Base-by-base conservation (phyloP, 305 asterid genomes). In the Withania somnifera region DNA sequence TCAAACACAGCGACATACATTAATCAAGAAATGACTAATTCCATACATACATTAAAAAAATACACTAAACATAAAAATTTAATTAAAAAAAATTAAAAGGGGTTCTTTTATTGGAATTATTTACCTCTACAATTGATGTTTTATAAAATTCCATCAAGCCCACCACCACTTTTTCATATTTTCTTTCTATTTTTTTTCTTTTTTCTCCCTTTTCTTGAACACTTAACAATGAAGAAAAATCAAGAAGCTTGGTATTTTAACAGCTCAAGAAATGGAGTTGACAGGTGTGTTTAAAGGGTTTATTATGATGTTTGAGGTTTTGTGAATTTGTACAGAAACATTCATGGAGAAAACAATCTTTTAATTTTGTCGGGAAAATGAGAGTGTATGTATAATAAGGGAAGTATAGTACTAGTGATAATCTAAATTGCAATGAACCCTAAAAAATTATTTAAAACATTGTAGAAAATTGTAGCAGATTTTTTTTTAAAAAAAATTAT, bases 141-240 rank as follows among this genome's bases (percentile, higher is more conserved):
- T 36, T 67, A 53, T 60, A 47, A 47, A 73, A 24, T 26, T 47
- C 22, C 79, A 47, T 73, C 40, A 67, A 83, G 85, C 86, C 83
- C 84, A 57, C 63, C 78, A 34, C 45, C 36, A 79, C 68, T 32
- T 77, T 52, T 80, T 79, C 87, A 88, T 85, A n/a, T n/a, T n/a
- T n/a, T n/a, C n/a, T n/a, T n/a, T n/a, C n/a, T 84, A 11, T 32
- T 0, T 11, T 3, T 13, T 61, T 61, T 60, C 7, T 14, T 26
- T 2, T 13, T 61, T 28, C 32, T 0, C 11, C 50, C 77, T 45
- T 79, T 34, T 83, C 86, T 83, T 87, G 85, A 78, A 79, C 80
- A 66, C n/a, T 14, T 22, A 61, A 82, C 83, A 81, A 69, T 75
- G 86, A 84, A 64, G 24, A 22, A 64, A 64, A 32, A 38, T 14